Base-by-base conservation (phyloP, 2,329 filamentous ascomycete genomes). In the Calonectria pseudoreteaudii region DNA sequence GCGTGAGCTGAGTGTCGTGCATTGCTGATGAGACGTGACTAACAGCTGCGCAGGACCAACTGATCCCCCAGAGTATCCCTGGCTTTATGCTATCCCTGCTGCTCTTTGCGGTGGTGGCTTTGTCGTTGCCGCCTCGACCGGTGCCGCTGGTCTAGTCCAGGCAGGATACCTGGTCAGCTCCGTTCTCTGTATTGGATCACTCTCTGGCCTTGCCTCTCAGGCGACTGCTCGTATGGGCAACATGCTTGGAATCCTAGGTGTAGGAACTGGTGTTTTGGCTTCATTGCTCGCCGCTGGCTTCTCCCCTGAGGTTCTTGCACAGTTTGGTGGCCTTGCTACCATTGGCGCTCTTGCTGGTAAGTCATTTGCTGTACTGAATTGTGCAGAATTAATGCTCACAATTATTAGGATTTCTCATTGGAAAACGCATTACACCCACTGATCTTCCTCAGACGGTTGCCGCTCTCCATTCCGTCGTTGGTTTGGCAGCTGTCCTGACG, bases 371-470 rank as follows among this genome's bases (percentile, higher is more conserved):
- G 1, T 7, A 18, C 5, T 9, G 5, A 9, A 30, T 6, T 66
- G 2, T n/a, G 11, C 10, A 44, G 16, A 14, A 20, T 31, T 28
- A 10, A 14, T 73, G 13, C 74, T 77, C 34, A 77, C 68, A 50
- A 13, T 16, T 14, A 28, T 76, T 81, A 81, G 93, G 94, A 38
- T 90, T 94, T 65, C 82, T 95, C 30, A 96, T 98, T 76, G 95
- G 95, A 53, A 93, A 95, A 79, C 91, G 95, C 16, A 98, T 98
- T 77, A 97, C 95, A 0, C 94, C 95, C 0, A 98, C 95, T 0
- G 94, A 95, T 69, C 90, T 98, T 2, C 95, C 95, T 0, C 95
- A 98, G 83, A 98, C 95, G 0, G 95, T 98, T 2, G 95, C 95
- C 26, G 95, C 95, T 0, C 87, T 98, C 36, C 95, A 98, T 85